phyloP scores from a whole-genome alignment of 2,329 filamentous ascomycete species.

The Colletotrichum siamense region DNA sequence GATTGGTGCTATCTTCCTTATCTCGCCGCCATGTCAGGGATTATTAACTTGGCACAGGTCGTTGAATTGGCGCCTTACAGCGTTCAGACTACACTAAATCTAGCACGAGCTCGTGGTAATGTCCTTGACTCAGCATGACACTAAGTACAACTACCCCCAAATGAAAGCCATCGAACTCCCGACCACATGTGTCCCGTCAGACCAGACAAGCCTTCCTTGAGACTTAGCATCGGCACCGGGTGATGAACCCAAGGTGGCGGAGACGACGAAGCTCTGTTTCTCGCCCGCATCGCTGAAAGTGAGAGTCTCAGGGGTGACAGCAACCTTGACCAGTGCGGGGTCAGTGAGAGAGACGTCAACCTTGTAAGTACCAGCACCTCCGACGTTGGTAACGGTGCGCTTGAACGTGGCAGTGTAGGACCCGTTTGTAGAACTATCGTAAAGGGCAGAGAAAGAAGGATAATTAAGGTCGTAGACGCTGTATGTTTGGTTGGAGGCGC shows the following conservation, averaged over 20 bases:
- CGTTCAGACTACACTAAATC: not conserved
- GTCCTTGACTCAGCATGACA: not conserved
- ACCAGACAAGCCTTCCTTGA: conserved; percentile 12
- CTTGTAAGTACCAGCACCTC: conserved; percentile 4
- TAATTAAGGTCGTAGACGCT: conserved; percentile 21
- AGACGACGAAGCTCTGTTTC: not conserved
- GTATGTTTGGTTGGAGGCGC: not conserved
- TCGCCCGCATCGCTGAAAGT: not conserved
- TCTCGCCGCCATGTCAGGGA: not conserved
- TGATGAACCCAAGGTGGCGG: not conserved
- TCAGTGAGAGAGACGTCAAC: not conserved
- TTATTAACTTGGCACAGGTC: not conserved
- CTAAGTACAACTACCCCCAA: not conserved
- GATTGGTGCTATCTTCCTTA: not conserved
- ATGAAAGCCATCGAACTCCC: conserved; percentile 4
- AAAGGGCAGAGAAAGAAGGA: conserved; percentile 11
- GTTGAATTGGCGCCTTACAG: not conserved
- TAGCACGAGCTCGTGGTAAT: not conserved
- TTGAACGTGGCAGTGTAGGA: conserved; percentile 16
- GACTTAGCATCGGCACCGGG: not conserved
- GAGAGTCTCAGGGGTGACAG: not conserved
- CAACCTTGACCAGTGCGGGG: not conserved
- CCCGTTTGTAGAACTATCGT: not conserved
- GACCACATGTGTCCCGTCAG: conserved; percentile 16
- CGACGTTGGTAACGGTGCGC: conserved; percentile 14